A percentile compares a stretch with the other conserved stretches of the same genome.
phyloP scores from a whole-genome alignment of 1,284 basidiomycete species.

The Rhodotorula sp. region DNA sequence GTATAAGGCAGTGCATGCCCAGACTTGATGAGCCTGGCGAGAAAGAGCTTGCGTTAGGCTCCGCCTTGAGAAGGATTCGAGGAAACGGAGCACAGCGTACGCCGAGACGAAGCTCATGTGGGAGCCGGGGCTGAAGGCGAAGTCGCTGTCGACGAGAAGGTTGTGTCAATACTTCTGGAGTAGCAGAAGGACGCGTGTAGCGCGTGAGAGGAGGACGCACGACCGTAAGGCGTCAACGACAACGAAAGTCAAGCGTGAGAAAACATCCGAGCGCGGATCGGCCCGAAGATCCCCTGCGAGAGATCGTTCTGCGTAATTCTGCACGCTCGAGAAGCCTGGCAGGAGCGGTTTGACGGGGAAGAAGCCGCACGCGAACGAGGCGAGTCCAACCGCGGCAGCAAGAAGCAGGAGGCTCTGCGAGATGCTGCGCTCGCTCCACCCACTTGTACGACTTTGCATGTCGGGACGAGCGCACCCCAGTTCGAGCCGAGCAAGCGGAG shows the following conservation, averaged over 20 bases:
- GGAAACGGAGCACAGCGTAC: conserved; percentile 2
- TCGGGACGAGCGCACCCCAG: not conserved
- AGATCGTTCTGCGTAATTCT: not conserved
- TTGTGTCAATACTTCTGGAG: not conserved
- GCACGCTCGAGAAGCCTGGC: conserved; percentile 3
- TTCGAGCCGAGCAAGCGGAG: not conserved
- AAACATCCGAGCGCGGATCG: not conserved
- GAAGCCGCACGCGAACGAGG: conserved; percentile 27
- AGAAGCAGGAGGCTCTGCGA: not conserved
- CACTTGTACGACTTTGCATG: no score
- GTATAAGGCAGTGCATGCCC: conserved; percentile 39
- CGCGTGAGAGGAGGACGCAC: conserved; percentile 17
- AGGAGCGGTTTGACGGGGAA: conserved; percentile 39
- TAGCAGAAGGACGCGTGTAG: not conserved
- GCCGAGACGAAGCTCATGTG: conserved; percentile 36
- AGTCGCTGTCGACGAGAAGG: conserved; percentile 28
- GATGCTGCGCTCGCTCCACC: not conserved
- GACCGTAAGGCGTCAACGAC: conserved; percentile 43
- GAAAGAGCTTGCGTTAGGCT: not conserved
- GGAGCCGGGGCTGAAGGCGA: conserved; percentile 30
- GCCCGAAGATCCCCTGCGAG: no score
- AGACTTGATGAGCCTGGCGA: conserved; percentile 25
- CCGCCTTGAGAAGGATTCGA: not conserved
- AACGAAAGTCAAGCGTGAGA: conserved; percentile 42
- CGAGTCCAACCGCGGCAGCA: conserved; percentile 16